A percentile compares a stretch with the other conserved stretches of the same genome.
Evolutionary conservation across 176 grass and related monocot species (phyloP).

Genomic region (Lolium multiflorum): DNA sequence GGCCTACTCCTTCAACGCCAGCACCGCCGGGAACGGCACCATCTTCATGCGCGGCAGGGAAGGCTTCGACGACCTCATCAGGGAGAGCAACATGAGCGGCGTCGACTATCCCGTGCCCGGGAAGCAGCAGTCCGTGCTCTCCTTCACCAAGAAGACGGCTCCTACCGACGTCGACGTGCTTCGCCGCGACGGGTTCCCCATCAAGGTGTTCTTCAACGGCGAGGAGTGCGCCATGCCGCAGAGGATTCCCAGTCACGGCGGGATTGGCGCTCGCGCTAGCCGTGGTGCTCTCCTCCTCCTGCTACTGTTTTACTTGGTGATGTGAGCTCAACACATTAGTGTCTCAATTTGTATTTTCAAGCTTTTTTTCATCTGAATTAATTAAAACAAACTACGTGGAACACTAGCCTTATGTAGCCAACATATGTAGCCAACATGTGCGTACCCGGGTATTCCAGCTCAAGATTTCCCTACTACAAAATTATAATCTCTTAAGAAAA

Average conservation of each 20-base stretch:
- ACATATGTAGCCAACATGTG: no score
- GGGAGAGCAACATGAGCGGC: constrained; percentile 53
- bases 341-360: background rate
- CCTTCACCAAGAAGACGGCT: constrained; percentile 51
- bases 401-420: no score
- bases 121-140: constrained; percentile 75
- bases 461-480: no score
- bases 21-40: constrained; percentile 47
- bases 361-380: no score
- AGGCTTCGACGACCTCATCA: constrained; percentile 52
- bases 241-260: constrained; percentile 44
- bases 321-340: background rate
- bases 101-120: constrained; percentile 60
- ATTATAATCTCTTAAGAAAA: no score
- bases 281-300: background rate
- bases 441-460: no score
- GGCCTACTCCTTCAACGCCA: constrained; percentile 70
- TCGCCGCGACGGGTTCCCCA: constrained; percentile 65
- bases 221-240: constrained; percentile 79
- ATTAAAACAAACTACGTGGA: no score
- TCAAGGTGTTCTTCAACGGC: constrained; percentile 83
- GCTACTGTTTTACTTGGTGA: background rate
- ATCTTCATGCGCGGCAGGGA: constrained; percentile 60
- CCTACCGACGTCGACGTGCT: constrained; percentile 46
- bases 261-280: background rate